phyloP scores from a whole-genome alignment of 75 land plant species.

The Larix kaempferi region DNA sequence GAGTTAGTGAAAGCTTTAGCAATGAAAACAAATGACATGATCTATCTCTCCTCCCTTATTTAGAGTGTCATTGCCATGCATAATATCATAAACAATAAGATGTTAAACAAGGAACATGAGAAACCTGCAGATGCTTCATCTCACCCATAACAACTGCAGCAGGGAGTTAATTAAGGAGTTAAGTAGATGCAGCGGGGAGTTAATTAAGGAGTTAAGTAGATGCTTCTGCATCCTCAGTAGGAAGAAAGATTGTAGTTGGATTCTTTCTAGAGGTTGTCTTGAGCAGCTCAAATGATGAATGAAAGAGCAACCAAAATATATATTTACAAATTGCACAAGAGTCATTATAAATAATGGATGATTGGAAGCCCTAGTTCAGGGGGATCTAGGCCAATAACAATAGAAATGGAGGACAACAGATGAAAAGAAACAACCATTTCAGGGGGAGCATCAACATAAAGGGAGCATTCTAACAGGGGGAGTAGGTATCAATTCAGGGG shows the following conservation, averaged over 20 bases:
- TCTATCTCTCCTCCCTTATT: conserved; percentile 41
- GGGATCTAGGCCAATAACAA: no score
- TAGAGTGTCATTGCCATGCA: conserved; percentile 44
- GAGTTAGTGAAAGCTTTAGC: background rate
- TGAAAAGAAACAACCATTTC: no score
- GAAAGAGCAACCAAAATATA: no score
- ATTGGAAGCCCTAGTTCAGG: no score
- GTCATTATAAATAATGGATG: no score
- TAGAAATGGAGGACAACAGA: no score
- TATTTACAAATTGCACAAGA: no score
- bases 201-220: conserved; percentile 26
- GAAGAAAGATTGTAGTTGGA: conserved; percentile 3
- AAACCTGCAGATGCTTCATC: conserved; percentile 64
- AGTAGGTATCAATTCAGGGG: no score
- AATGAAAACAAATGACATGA: conserved; percentile 53
- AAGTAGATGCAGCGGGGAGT: no score
- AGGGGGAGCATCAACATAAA: no score
- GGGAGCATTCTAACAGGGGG: no score
- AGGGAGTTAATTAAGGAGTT: no score
- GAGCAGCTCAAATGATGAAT: background rate
- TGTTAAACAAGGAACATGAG: conserved; percentile 52
- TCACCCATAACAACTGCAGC: conserved; percentile 60
- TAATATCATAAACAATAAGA: conserved; percentile 52
- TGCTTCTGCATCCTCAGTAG: background rate
- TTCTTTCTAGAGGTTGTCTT: background rate